A percentile compares a stretch with the other conserved stretches of the same genome.
phyloP scores from a whole-genome alignment of 257 asterid species.

The Scutellaria baicalensis region DNA sequence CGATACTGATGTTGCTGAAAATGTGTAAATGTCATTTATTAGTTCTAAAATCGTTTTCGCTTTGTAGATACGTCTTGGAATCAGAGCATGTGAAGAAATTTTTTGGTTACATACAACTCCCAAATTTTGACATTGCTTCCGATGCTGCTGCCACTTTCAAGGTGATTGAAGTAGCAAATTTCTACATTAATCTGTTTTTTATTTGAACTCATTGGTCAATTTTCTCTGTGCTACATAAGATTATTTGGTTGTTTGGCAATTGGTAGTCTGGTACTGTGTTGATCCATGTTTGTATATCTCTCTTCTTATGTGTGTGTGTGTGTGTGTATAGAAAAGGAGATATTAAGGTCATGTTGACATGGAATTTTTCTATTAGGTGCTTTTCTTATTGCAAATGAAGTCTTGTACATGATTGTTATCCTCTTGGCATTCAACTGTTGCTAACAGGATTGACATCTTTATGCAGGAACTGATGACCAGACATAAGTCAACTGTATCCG shows the following conservation, averaged over 20 bases:
- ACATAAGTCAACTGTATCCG: conserved; percentile 95
- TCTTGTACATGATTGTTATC: neutral
- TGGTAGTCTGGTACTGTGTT: neutral
- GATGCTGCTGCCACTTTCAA: conserved; percentile 80
- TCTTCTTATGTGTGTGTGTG: neutral
- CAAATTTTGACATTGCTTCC: conserved; percentile 61
- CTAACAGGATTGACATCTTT: conserved; percentile 27
- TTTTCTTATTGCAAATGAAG: neutral
- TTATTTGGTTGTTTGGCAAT: neutral
- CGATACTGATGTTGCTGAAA: conserved; percentile 2
- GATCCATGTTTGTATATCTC: neutral
- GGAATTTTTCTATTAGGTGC: neutral
- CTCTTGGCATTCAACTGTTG: conserved; percentile 3
- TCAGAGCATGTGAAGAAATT: conserved; percentile 70
- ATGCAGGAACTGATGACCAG: conserved; percentile 91
- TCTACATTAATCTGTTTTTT: neutral
- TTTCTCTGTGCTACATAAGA: neutral
- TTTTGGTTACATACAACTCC: conserved; percentile 59
- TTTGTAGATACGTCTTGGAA: conserved; percentile 55
- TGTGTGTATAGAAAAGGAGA: no score
- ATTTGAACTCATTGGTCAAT: neutral
- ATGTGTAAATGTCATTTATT: neutral
- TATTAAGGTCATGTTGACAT: neutral
- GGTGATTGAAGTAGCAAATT: conserved; percentile 21
- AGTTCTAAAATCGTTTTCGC: conserved; percentile 6